Conservation (phyloP, 305 asterid genomes). For the Ruellia speciosa region DNA sequence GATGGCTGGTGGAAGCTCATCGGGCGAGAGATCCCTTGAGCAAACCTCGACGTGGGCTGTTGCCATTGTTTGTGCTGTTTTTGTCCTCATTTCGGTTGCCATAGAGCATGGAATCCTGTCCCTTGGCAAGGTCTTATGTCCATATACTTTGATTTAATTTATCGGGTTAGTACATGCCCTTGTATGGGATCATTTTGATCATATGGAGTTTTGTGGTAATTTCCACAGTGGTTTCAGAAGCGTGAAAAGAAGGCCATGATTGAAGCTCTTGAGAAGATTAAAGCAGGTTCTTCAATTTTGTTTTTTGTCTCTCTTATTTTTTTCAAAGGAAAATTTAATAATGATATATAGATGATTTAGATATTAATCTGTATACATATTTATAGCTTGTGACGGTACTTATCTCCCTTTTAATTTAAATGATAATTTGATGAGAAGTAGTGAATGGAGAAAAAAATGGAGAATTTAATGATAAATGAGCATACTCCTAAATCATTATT, state of each 20-base stretch:
- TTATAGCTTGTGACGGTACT: too few relatives aligned
- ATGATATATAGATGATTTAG: too few relatives aligned
- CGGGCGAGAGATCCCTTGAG: conserved; percentile 40
- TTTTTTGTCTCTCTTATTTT: too few relatives aligned
- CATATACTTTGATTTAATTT: neutral
- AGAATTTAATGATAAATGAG: too few relatives aligned
- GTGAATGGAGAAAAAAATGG: too few relatives aligned
- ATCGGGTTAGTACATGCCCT: neutral
- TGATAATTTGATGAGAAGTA: too few relatives aligned
- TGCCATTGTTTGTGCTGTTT: conserved; percentile 51
- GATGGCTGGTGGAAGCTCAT: conserved; percentile 43
- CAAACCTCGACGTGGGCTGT: conserved; percentile 74
- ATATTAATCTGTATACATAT: too few relatives aligned
- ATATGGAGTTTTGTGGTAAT: neutral
- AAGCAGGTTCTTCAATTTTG: conserved; percentile 37
- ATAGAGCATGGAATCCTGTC: conserved; percentile 58
- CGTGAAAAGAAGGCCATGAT: conserved; percentile 53
- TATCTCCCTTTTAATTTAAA: too few relatives aligned
- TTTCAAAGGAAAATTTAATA: too few relatives aligned
- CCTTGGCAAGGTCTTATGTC: conserved; percentile 39
- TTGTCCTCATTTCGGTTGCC: conserved; percentile 40
- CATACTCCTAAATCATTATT: too few relatives aligned
- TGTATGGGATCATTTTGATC: neutral
- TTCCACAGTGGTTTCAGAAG: conserved; percentile 49
- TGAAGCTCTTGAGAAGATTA: conserved; percentile 67